Evolutionary conservation across 2,329 filamentous ascomycete species (phyloP).

Genomic region (Didymella pinodella): DNA sequence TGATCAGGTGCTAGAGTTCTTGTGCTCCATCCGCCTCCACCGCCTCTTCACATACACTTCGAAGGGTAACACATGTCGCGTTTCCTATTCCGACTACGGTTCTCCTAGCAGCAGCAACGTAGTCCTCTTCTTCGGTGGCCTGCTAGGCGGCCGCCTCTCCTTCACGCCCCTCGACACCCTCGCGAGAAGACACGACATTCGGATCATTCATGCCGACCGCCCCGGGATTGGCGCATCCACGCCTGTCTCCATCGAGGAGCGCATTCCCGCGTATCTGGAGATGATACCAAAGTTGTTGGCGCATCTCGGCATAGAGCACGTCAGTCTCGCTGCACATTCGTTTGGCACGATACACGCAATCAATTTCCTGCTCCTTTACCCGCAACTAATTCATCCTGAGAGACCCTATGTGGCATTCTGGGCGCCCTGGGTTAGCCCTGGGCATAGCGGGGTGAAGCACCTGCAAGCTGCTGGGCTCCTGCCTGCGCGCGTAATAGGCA

Average conservation of each 20-base stretch:
- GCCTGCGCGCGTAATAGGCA: constrained; percentile 27
- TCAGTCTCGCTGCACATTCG: constrained; percentile 33
- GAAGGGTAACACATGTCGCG: neutral
- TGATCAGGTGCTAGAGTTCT: constrained; percentile 3
- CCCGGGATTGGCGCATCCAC: constrained; percentile 34
- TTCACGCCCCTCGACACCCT: constrained; percentile 30
- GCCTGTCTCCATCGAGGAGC: constrained; percentile 21
- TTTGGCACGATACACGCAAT: constrained; percentile 34
- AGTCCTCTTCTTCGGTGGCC: constrained; percentile 33
- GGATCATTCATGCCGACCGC: constrained; percentile 34
- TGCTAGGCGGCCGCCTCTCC: constrained; percentile 28
- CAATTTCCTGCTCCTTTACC: constrained; percentile 30
- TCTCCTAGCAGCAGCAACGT: constrained; percentile 28
- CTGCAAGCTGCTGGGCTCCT: constrained; percentile 26
- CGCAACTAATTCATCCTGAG: constrained; percentile 28
- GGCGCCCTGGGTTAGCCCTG: constrained; percentile 37
- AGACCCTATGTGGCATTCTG: constrained; percentile 33
- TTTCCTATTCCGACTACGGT: constrained; percentile 30
- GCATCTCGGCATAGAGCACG: constrained; percentile 30
- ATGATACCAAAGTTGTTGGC: constrained; percentile 28
- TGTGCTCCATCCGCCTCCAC: constrained; percentile 25
- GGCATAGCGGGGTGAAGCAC: constrained; percentile 25
- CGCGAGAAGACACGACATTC: constrained; percentile 25
- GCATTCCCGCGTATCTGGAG: constrained; percentile 27
- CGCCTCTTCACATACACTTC: constrained; percentile 5